Percentiles rank a stretch among this genome's conserved stretches.
Evolutionary conservation across 441 rosid species (phyloP).

Genomic region (Jatropha multifida): DNA sequence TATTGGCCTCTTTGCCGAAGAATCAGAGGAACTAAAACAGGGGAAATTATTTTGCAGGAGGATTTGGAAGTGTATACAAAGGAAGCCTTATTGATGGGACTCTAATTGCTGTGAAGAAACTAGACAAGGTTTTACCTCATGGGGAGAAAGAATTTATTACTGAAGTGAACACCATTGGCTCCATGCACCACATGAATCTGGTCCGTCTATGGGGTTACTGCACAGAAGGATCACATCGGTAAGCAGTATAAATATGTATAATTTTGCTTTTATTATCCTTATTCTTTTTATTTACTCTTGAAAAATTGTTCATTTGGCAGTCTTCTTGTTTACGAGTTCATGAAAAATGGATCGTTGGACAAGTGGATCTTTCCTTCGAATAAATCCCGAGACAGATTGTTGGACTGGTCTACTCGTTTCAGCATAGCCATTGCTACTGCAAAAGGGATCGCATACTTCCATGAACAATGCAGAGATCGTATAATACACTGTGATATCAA

Average conservation of each 20-base stretch:
- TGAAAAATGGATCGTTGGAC: constrained; percentile 89
- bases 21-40: constrained; percentile 20
- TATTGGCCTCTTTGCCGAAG: not conserved
- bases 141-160: constrained; percentile 85
- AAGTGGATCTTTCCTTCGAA: constrained; percentile 81
- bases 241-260: constrained; percentile 8
- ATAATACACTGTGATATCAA: constrained; percentile 93
- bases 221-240: constrained; percentile 81
- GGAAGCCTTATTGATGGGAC: constrained; percentile 70
- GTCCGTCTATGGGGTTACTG: constrained; percentile 90
- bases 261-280: not conserved
- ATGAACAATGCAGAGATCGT: constrained; percentile 86
- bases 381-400: constrained; percentile 30
- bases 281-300: not conserved
- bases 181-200: constrained; percentile 95
- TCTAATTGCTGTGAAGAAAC: constrained; percentile 76
- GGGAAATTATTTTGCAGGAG: constrained; percentile 47
- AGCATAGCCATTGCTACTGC: constrained; percentile 69
- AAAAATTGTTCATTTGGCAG: constrained; percentile 32
- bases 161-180: constrained; percentile 95
- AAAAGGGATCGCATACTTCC: constrained; percentile 86
- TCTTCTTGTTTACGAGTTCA: constrained; percentile 82
- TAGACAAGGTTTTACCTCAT: constrained; percentile 75
- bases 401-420: constrained; percentile 80
- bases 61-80: constrained; percentile 89